Conservation (phyloP, 345 rosid species). For the Pistacia vera region DNA sequence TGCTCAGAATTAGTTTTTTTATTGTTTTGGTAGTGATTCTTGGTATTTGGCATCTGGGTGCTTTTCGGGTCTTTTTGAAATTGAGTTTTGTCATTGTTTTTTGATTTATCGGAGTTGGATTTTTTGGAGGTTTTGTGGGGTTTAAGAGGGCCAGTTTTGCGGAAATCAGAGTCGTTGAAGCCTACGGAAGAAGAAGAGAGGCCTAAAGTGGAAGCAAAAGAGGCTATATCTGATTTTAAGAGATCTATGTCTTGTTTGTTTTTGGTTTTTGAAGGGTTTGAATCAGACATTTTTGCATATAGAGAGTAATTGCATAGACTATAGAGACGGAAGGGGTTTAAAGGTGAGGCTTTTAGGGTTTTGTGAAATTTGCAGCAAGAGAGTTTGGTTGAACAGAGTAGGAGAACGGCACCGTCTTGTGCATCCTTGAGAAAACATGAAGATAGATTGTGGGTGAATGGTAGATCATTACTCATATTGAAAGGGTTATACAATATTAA, state of each 20-base stretch:
- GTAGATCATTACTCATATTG: no score
- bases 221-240: slow-evolving; percentile 71
- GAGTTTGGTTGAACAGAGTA: neutral
- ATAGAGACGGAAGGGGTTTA: neutral
- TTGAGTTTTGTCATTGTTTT: slow-evolving; percentile 11
- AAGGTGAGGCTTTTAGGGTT: slow-evolving; percentile 8
- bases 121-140: slow-evolving; percentile 23
- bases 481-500: no score
- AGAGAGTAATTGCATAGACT: neutral
- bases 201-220: slow-evolving; percentile 83
- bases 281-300: slow-evolving; percentile 35
- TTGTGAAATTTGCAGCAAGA: neutral
- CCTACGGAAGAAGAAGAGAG: slow-evolving; percentile 64
- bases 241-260: slow-evolving; percentile 25
- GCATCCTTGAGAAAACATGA: no score
- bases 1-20: neutral
- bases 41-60: slow-evolving; percentile 22
- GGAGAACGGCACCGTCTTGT: neutral
- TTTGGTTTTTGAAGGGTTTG: slow-evolving; percentile 33
- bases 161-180: slow-evolving; percentile 73
- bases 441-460: no score
- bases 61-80: slow-evolving; percentile 19
- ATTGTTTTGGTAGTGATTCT: slow-evolving; percentile 5
- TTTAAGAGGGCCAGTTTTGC: slow-evolving; percentile 43
- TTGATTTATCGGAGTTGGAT: neutral